Evolutionary conservation across 208 protist genomes (phyloP).

Genomic region (Trypanosoma conorhini): DNA sequence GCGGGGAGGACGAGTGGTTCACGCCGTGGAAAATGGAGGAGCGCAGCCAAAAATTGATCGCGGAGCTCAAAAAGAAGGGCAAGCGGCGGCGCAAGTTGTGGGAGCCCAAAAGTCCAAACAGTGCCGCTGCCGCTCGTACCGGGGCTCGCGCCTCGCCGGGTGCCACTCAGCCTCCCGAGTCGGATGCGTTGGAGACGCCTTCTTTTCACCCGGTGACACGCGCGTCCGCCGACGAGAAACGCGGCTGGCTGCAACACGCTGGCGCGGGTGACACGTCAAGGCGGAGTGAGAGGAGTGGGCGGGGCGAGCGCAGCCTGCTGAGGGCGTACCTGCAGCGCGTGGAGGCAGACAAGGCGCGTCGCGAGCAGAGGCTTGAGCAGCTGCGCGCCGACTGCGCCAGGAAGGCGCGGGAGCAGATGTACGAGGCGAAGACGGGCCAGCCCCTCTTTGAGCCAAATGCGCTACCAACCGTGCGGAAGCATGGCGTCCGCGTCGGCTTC

Average conservation of each 20-base stretch:
- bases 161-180: background rate
- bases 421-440: conserved; percentile 45
- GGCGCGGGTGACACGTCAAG: background rate
- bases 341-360: conserved; percentile 29
- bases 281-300: background rate
- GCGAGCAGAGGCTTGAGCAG: conserved; percentile 31
- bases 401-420: conserved; percentile 24
- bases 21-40: conserved; percentile 22
- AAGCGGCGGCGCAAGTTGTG: conserved; percentile 10
- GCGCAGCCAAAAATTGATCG: conserved; percentile 12
- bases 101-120: conserved; percentile 13
- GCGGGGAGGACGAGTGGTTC: conserved; percentile 22
- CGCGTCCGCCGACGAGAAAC: background rate
- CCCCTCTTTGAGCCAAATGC: conserved; percentile 66
- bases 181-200: conserved; percentile 5
- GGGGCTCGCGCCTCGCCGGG: too few species aligned
- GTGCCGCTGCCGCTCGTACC: background rate
- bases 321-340: conserved; percentile 41
- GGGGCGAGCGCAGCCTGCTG: conserved; percentile 14
- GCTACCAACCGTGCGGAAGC: conserved; percentile 49
- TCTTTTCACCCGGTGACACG: conserved; percentile 19
- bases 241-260: background rate
- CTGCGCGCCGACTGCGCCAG: conserved; percentile 4
- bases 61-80: conserved; percentile 11
- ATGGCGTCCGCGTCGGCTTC: conserved; percentile 49